Conservation (phyloP, 108 stramenopile species). For the Cyclotella atomus region DNA sequence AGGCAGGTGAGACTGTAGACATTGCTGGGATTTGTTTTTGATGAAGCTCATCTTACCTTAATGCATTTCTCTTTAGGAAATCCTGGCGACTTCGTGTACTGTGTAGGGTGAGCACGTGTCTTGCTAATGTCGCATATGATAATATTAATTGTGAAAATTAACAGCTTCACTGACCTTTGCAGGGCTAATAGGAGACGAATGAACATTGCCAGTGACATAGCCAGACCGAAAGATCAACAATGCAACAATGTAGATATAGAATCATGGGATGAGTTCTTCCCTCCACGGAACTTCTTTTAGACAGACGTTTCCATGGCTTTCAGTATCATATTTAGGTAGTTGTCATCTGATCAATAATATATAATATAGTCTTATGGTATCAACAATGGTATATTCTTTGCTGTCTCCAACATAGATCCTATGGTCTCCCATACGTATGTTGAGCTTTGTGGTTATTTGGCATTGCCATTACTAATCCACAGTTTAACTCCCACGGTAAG, state of each 20-base stretch:
- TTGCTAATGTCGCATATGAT: too few species aligned
- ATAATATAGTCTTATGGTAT: not conserved
- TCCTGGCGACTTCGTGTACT: slow-evolving; percentile 24
- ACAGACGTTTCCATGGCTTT: too few species aligned
- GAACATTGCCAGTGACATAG: slow-evolving; percentile 36
- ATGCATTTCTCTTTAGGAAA: not conserved
- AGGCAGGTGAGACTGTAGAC: slow-evolving; percentile 4
- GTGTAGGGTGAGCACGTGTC: too few species aligned
- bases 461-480: too few species aligned
- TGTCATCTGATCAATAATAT: too few species aligned
- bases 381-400: not conserved
- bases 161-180: too few species aligned
- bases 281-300: not conserved
- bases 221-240: slow-evolving; percentile 16
- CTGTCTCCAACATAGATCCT: too few species aligned
- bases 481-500: slow-evolving; percentile 85
- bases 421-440: too few species aligned
- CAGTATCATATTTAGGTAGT: too few species aligned
- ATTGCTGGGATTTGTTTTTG: not conserved
- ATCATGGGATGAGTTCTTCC: slow-evolving; percentile 32
- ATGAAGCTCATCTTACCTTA: not conserved
- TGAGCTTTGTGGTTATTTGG: too few species aligned
- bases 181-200: slow-evolving; percentile 40
- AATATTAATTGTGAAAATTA: too few species aligned
- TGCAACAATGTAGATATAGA: slow-evolving; percentile 31